Base-by-base conservation (phyloP, 2,329 filamentous ascomycete genomes). In the Chaetomium globosum region DNA sequence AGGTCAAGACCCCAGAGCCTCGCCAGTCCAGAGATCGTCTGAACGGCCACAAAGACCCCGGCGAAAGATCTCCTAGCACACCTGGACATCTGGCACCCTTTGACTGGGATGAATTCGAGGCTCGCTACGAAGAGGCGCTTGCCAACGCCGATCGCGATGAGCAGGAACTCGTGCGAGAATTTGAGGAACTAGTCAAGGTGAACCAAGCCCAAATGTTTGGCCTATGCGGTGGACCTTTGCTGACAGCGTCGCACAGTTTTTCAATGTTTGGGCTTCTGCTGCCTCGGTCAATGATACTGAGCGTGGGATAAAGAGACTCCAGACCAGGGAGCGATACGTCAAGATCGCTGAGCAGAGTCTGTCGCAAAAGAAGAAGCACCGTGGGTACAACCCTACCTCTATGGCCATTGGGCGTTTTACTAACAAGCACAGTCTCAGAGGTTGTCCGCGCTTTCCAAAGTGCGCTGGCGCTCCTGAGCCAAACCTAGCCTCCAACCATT, bases 81-180 rank as follows among this genome's bases (percentile, higher is more conserved):
- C 82, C 83, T 0, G 82, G 82, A 21, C 77, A 60, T 78, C 91
- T 66, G 77, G 79, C 54, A 61, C 78, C 73, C 0, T 92, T 91
- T 72, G 86, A 93, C 76, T 97, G 93, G 93, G 81, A 88, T 2
- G 84, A 89, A n/a, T 88, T 97, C 36, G 83, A 93, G 75, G 74
- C 80, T 1, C 85, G 86, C 51, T 96, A 93, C 71, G 82, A 88
- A 65, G 79, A 84, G 60, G 87, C 86, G 21, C 84, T 96, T 71
- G 77, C 80, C 16, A 81, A 87, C 49, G 85, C 89, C 39, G 83
- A 87, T 59, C 79, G 81, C 2, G 79, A 87, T 2, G 92, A 97
- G 74, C 81, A 82, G 53, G 80, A 85, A 33, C 80, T 94, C 53
- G 78, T 90, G 61, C 81, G 85, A 23, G 88, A 93, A 67, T 92